Conservation (phyloP, 2,329 filamentous ascomycete genomes). For the Mariannaea elegans region DNA sequence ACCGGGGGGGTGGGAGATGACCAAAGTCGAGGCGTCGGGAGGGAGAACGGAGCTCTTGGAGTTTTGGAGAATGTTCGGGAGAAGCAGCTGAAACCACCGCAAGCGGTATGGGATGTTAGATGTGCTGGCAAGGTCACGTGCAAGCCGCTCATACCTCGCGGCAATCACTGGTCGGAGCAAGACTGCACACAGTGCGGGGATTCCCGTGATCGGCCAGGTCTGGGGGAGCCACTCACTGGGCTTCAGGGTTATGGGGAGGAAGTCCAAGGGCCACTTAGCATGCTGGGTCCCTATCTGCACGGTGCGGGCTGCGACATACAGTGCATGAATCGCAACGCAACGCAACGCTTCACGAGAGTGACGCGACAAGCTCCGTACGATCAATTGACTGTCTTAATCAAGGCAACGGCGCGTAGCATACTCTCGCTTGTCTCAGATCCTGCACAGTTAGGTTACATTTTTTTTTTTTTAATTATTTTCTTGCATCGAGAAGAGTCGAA, state of each 20-base stretch:
- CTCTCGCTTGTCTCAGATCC: constrained; percentile 4
- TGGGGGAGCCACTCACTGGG: constrained; percentile 8
- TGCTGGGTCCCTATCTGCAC: neutral
- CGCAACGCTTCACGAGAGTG: neutral
- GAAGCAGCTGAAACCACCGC: constrained; percentile 36
- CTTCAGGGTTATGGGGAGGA: neutral
- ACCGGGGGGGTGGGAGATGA: constrained; percentile 32
- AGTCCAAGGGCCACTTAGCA: neutral
- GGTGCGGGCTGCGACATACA: constrained; percentile 4
- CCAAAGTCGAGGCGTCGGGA: constrained; percentile 29
- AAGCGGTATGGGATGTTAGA: constrained; percentile 25
- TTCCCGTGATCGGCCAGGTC: neutral
- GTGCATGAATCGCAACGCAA: neutral
- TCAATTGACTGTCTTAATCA: neutral
- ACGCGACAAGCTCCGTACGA: neutral
- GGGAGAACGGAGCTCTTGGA: constrained; percentile 10
- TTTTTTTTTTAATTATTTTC: neutral
- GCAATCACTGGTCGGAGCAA: constrained; percentile 3
- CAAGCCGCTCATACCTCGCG: neutral
- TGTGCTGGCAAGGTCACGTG: constrained; percentile 31
- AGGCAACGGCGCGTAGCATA: constrained; percentile 2
- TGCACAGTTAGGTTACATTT: constrained; percentile 3
- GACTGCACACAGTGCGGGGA: constrained; percentile 22
- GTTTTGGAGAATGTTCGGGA: constrained; percentile 34
- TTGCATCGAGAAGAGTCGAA: constrained; percentile 5